Percentiles rank a stretch among this genome's conserved stretches.
Evolutionary conservation across 2,329 filamentous ascomycete species (phyloP).

Genomic region (Ascochyta viciae-villosae): DNA sequence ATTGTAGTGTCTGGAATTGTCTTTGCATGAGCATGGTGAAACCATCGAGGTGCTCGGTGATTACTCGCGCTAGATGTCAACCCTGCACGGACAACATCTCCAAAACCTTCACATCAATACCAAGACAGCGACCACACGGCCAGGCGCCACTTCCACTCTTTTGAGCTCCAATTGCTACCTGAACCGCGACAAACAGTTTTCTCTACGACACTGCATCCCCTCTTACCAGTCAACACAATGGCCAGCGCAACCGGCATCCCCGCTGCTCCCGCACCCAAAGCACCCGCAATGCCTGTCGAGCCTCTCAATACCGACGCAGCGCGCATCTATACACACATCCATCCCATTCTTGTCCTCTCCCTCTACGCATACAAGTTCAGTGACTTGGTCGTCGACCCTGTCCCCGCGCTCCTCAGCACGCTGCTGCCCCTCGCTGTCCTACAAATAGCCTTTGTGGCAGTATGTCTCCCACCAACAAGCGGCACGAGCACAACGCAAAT

Average conservation of each 20-base stretch:
- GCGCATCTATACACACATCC: conserved; percentile 67
- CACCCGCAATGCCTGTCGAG: conserved; percentile 51
- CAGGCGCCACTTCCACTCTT: conserved; percentile 33
- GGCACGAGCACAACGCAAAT: conserved; percentile 30
- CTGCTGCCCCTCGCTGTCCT: conserved; percentile 69
- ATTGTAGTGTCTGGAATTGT: background rate
- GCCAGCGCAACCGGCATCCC: conserved; percentile 36
- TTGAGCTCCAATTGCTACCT: background rate
- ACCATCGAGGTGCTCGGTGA: conserved; percentile 24
- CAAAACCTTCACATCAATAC: conserved; percentile 21
- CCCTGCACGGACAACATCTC: conserved; percentile 28
- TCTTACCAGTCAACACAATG: conserved; percentile 25
- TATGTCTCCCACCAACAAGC: conserved; percentile 65
- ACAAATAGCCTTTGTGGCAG: conserved; percentile 66
- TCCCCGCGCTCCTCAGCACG: conserved; percentile 66
- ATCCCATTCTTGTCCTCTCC: conserved; percentile 71
- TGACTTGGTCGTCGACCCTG: conserved; percentile 73
- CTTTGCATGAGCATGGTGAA: background rate
- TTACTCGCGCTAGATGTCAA: conserved; percentile 16
- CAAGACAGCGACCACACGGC: conserved; percentile 22
- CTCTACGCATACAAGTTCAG: conserved; percentile 70
- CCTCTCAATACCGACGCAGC: conserved; percentile 58
- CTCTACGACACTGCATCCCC: background rate
- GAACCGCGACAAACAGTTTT: background rate
- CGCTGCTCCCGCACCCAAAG: conserved; percentile 28